phyloP scores from a whole-genome alignment of 768 basidiomycete genomes.

The Termitomyces sp. region DNA sequence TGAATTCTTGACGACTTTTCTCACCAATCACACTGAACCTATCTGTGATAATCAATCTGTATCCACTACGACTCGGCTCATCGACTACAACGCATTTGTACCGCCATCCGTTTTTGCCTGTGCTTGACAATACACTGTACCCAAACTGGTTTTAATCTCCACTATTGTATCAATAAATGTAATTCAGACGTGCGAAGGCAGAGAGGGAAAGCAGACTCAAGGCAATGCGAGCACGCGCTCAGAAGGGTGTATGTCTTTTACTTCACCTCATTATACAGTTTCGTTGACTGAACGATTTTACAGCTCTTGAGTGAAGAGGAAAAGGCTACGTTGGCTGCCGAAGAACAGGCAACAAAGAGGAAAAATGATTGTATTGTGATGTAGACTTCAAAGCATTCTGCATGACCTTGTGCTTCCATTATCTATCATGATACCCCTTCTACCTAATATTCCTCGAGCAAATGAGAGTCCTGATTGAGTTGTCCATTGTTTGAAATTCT shows the following conservation, averaged over 20 bases:
- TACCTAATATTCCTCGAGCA: neutral
- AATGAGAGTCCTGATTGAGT: neutral
- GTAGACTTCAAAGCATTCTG: conserved; percentile 25
- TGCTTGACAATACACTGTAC: conserved; percentile 43
- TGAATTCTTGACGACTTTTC: conserved; percentile 3
- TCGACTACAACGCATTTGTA: conserved; percentile 47
- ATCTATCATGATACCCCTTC: neutral
- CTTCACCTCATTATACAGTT: neutral
- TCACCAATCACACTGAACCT: conserved; percentile 5
- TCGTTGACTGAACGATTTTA: neutral
- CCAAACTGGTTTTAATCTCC: neutral
- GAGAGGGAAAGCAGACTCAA: conserved; percentile 67
- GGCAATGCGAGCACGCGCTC: conserved; percentile 68
- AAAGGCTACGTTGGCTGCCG: conserved; percentile 51
- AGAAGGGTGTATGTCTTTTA: conserved; percentile 59
- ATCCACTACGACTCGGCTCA: conserved; percentile 29
- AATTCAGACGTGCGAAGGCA: conserved; percentile 60
- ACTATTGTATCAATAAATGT: conserved; percentile 1
- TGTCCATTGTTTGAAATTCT: neutral
- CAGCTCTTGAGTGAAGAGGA: conserved; percentile 62
- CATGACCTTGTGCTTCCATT: neutral
- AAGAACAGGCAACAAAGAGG: conserved; percentile 40
- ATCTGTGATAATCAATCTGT: conserved; percentile 24
- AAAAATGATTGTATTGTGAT: conserved; percentile 54
- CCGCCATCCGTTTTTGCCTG: conserved; percentile 64